phyloP scores from a whole-genome alignment of 257 asterid genomes.

The Nicotiana tabacum region DNA sequence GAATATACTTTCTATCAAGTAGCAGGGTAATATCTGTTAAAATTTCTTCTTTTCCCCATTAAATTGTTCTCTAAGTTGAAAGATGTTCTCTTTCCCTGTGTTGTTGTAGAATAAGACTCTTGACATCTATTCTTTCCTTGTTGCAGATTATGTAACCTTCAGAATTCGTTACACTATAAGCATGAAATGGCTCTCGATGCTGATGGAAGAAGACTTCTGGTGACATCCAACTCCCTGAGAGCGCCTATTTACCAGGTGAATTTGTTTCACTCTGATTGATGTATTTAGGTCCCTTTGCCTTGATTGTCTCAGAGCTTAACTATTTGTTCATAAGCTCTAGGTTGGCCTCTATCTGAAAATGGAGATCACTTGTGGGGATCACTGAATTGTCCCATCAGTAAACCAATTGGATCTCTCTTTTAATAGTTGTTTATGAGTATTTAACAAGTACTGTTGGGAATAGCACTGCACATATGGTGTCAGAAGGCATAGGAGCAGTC shows the following conservation, averaged over 20 bases:
- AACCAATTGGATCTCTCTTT: neutral
- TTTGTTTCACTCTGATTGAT: neutral
- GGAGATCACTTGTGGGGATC: neutral
- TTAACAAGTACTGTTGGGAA: neutral
- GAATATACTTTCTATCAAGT: neutral
- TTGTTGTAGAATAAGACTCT: neutral
- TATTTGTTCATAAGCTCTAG: neutral
- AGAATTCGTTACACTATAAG: conserved; percentile 35
- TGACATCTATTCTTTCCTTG: neutral
- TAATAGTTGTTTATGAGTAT: neutral
- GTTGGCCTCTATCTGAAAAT: neutral
- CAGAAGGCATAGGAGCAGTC: neutral
- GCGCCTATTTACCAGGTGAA: conserved; percentile 83
- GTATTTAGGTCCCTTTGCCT: neutral
- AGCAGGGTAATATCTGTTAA: neutral
- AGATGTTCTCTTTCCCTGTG: neutral
- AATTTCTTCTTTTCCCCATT: neutral
- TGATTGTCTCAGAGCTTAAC: neutral
- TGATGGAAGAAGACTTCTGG: conserved; percentile 69
- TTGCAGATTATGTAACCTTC: conserved; percentile 56
- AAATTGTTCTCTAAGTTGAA: neutral
- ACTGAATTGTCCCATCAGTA: neutral
- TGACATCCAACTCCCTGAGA: conserved; percentile 63
- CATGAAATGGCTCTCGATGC: conserved; percentile 86
- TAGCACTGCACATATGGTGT: neutral